A percentile compares a stretch with the other conserved stretches of the same genome.
Evolutionary conservation across 75 land plant species (phyloP).

Genomic region (Sequoiadendron giganteum): DNA sequence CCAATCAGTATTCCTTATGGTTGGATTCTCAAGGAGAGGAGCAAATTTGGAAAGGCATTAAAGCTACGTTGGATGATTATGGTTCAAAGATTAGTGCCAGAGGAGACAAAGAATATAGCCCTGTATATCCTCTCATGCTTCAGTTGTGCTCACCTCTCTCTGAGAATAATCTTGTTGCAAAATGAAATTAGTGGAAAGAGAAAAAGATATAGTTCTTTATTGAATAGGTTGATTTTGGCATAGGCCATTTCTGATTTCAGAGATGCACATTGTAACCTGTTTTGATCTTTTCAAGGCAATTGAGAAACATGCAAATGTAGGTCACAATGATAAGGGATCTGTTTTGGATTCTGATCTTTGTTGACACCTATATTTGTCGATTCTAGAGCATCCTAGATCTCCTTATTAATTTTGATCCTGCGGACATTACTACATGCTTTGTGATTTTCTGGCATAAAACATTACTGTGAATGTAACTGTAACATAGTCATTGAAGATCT

Average conservation of each 20-base stretch:
- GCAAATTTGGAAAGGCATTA: slow-evolving; percentile 91
- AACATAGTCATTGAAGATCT: background rate
- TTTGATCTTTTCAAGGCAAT: background rate
- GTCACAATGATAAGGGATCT: background rate
- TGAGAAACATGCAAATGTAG: background rate
- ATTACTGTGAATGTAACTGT: background rate
- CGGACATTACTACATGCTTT: background rate
- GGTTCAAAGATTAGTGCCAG: slow-evolving; percentile 68
- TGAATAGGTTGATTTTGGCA: background rate
- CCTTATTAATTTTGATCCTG: background rate
- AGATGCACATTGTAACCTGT: background rate
- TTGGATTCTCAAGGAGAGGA: slow-evolving; percentile 93
- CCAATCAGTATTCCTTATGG: slow-evolving; percentile 87
- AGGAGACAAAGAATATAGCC: slow-evolving; percentile 93
- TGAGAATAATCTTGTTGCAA: slow-evolving; percentile 23
- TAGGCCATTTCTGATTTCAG: background rate
- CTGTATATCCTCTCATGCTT: slow-evolving; percentile 90
- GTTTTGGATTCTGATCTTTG: background rate
- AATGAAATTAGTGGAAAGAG: slow-evolving; percentile 16
- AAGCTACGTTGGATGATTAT: slow-evolving; percentile 94
- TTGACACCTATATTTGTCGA: background rate
- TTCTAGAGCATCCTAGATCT: background rate
- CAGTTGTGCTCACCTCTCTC: slow-evolving; percentile 59
- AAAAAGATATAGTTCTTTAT: background rate
- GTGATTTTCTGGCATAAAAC: background rate